Evolutionary conservation across 192 early-diverging fungal species (phyloP), one percentile per base, ranked within the genome.

Genomic region (Cetraspora pellucida): DNA sequence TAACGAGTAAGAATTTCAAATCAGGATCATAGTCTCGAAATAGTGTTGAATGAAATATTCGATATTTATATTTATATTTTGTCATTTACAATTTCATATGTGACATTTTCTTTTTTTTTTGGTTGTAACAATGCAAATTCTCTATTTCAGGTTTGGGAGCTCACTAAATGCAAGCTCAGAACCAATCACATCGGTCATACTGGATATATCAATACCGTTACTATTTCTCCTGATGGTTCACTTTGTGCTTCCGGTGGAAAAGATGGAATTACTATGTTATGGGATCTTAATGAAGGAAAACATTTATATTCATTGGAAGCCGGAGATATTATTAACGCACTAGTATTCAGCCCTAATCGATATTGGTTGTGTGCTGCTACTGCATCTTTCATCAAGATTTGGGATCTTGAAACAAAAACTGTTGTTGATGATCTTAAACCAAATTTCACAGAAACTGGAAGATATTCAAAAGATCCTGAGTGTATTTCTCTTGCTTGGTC

Each of bases 351-450:
- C 80, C 97, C 97, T 83, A 98, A 99, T 95, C 90, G 96, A 74
- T 99, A 99, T 95, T 99, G 97, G 97, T 91, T 99, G 83, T 97
- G 95, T 91, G 97, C 96, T 83, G 97, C 97, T 84, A 97, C 96
- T 79, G 87, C 87, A 78, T 88, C 88, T 77, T 90, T 90, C 86
- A 97, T 99, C 93, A 97, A 96, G 94, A 96, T 99, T 91, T 99
- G 96, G 96, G 97, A 99, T 86, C 87, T 99, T 77, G 95, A 99
- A 90, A 93, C 91, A 90, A 99, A 99, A 94, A 90, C 89, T 63
- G 86, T 96, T 80, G 96, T 99, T 67, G 95, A 95, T 88, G 96
- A 98, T 87, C 90, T 94, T 77, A 86, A 86, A 77, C 91, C 93
- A 77, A 91, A 92, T 78, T 91, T 91, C 80, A 78, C 82, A 76